Base-by-base conservation (phyloP, 208 protist genomes). In the Leptomonas pyrrhocoris region DNA sequence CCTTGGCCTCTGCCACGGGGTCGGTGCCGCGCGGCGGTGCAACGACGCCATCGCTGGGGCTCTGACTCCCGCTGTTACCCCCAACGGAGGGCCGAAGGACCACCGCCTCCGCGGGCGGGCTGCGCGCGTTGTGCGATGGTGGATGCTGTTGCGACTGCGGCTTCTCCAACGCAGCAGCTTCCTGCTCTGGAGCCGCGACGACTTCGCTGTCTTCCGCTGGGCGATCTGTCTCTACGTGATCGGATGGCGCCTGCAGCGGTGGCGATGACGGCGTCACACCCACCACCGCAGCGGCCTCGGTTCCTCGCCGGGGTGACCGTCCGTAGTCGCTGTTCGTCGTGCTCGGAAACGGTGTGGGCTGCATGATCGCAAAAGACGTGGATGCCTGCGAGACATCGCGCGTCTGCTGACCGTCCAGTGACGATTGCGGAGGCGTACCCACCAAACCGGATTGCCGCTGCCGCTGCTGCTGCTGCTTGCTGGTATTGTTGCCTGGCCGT, bases 271-370 rank as follows among this genome's bases (percentile, higher is more conserved):
- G 3, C 18, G 50, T 1, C 1, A 11, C 18, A 19, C 8, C 43
- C 6, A 19, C 34, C 25, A n/a, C n/a, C n/a, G 55, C 19, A 1
- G 48, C 31, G 18, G 18, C n/a, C 8, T 38, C 43, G 12, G 11
- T 21, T 23, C 40, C 50, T 9, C 40, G 23, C 48, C 48, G 48
- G 27, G 23, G 43, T 16, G 48, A 66, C 46, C 16, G 43, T 1
- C 60, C 60, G 31, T 66, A 66, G 60, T 66, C 60, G 60, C 60
- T 66, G 60, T 66, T 66, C n/a, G 60, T 66, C 46, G 60, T 66
- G n/a, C 31, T 66, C 18, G 16, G 43, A 11, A 34, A 40, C 7
- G 67, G 43, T 0, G 21, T 45, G 2, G 61, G 70, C 45, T 57
- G 59, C 55, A 68, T 56, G 25, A 53, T 42, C n/a, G 60, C 48